A percentile compares a stretch with the other conserved stretches of the same genome.
Evolutionary conservation across 768 basidiomycete species (phyloP).

Genomic region (Coprinellus aureogranulatus): DNA sequence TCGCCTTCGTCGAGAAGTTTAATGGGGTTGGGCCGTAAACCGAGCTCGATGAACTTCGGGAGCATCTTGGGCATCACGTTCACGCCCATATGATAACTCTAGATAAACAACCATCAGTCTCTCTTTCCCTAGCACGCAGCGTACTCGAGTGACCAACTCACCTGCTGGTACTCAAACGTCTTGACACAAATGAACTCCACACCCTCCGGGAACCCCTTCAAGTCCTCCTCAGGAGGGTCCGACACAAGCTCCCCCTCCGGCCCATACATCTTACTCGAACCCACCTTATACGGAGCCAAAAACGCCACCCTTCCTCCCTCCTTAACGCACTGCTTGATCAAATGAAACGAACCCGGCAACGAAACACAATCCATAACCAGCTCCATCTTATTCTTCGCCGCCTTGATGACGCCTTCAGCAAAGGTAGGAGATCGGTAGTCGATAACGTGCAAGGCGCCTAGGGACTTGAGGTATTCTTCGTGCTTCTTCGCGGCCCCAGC

Average conservation of each 20-base stretch:
- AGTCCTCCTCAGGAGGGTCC: not conserved
- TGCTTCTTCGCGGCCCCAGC: constrained; percentile 40
- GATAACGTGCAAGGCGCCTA: constrained; percentile 39
- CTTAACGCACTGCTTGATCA: constrained; percentile 35
- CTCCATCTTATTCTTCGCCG: constrained; percentile 29
- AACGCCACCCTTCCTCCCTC: constrained; percentile 39
- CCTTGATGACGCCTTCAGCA: constrained; percentile 30
- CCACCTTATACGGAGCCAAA: constrained; percentile 46
- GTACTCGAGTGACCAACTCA: constrained; percentile 12
- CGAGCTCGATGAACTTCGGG: constrained; percentile 36
- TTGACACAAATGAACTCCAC: constrained; percentile 37
- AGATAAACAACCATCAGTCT: not conserved
- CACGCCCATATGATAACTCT: constrained; percentile 41
- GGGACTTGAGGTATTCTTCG: constrained; percentile 34
- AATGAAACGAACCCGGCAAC: constrained; percentile 31
- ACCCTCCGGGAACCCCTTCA: constrained; percentile 29
- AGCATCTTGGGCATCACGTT: constrained; percentile 47
- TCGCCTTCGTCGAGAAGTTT: constrained; percentile 40
- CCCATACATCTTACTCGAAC: constrained; percentile 9
- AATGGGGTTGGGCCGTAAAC: constrained; percentile 41
- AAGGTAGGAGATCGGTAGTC: constrained; percentile 41
- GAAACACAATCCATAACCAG: constrained; percentile 38
- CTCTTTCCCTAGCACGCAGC: too few relatives aligned
- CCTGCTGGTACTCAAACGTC: constrained; percentile 42
- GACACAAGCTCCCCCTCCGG: not conserved